These are phyloP conservation scores for Craterostigma plantagineum DNA, from an alignment of 257 asterid genomes.

Conservation along the genomic window DNA sequence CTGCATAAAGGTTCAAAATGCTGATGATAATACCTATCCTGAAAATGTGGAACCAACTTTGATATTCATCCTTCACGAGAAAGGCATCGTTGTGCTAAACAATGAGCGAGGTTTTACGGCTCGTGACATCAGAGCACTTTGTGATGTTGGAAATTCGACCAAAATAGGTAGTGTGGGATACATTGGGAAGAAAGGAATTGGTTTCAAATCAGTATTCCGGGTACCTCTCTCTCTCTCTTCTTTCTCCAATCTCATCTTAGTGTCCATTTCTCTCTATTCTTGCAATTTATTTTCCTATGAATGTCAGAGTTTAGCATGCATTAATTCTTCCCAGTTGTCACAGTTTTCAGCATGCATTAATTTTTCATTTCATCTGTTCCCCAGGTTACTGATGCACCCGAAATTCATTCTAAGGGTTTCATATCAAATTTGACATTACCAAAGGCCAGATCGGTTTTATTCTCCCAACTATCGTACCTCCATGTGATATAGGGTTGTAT, in stretches of 20 bases:
- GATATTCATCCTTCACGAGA: conserved; percentile 69
- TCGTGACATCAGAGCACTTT: conserved; percentile 75
- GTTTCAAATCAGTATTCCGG: conserved; percentile 98
- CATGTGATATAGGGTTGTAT: conserved; percentile 53
- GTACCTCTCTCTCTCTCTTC: conserved; percentile 22
- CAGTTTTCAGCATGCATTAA: conserved; percentile 3
- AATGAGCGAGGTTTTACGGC: conserved; percentile 80
- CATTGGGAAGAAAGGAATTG: conserved; percentile 99
- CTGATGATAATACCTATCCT: conserved; percentile 79
- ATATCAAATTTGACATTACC: conserved; percentile 74
- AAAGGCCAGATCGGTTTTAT: conserved; percentile 95
- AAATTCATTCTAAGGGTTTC: conserved; percentile 88
- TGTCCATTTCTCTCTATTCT: neutral
- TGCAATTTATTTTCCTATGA: too few species aligned
- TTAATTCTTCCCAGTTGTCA: too few species aligned
- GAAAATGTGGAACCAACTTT: conserved; percentile 69
- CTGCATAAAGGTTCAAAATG: conserved; percentile 69
- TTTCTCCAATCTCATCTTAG: neutral
- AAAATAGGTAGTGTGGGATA: conserved; percentile 57
- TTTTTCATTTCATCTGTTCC: conserved; percentile 6
- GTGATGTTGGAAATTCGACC: conserved; percentile 95
- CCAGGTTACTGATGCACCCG: conserved; percentile 90
- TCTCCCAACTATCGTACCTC: conserved; percentile 73
- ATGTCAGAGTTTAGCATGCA: too few species aligned
- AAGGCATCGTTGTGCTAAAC: conserved; percentile 58